Percentiles rank a stretch among this genome's conserved stretches.
These are phyloP conservation scores for Lipomyces mesembrius DNA, from an alignment of 805 yeast genomes.

Conservation along the genomic window DNA sequence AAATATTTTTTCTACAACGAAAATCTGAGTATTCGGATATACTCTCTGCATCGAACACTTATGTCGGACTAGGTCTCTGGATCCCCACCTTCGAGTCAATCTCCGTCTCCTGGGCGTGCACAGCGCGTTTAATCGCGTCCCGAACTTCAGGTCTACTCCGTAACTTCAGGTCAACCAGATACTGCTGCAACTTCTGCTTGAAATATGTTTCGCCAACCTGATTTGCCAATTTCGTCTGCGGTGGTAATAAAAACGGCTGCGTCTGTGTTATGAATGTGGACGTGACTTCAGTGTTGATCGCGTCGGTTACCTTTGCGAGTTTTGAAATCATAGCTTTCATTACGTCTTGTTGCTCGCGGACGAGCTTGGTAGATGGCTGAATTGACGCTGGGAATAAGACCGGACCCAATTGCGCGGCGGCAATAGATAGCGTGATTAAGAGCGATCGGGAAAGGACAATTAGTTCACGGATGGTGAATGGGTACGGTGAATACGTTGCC, in stretches of 20 bases:
- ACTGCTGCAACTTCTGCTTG: conserved; percentile 35
- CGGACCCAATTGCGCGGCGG: conserved; percentile 40
- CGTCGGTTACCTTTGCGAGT: neutral
- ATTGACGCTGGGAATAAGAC: conserved; percentile 16
- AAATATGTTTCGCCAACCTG: conserved; percentile 22
- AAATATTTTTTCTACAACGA: conserved; percentile 23
- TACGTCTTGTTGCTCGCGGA: conserved; percentile 15
- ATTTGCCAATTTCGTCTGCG: conserved; percentile 22
- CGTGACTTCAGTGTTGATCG: conserved; percentile 17
- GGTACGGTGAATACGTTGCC: conserved; percentile 27
- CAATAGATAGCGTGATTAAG: conserved; percentile 34
- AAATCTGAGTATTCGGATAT: conserved; percentile 21
- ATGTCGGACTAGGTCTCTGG: neutral
- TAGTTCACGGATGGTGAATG: conserved; percentile 34
- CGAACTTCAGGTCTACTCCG: conserved; percentile 19
- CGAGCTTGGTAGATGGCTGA: conserved; percentile 8
- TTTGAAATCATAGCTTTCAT: conserved; percentile 18
- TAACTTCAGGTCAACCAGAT: conserved; percentile 19
- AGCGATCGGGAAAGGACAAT: conserved; percentile 36
- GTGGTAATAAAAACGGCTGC: conserved; percentile 21
- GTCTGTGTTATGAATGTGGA: conserved; percentile 16
- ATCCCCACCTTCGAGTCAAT: neutral
- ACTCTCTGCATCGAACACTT: conserved; percentile 8
- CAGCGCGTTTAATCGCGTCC: conserved; percentile 11
- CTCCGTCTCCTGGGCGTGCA: neutral